Base-by-base conservation (phyloP, 495 filamentous ascomycete species). In the Aspergillus wentii region DNA sequence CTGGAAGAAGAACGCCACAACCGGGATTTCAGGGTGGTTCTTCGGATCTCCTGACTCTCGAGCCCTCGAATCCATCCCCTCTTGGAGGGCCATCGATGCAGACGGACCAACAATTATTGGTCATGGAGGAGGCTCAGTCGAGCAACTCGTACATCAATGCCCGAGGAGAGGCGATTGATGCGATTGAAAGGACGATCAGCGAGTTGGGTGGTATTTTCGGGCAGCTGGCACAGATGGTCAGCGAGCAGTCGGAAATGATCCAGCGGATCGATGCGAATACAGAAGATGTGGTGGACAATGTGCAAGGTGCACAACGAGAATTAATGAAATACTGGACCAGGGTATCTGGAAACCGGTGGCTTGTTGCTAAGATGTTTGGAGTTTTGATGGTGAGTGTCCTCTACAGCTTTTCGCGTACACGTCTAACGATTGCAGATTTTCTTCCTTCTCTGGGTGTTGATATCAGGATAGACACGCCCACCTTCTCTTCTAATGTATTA, bases 341-440 rank as follows among this genome's bases (percentile, higher is more conserved):
- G 17, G 90, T 97, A 8, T 88, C 85, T 15, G 85, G 88, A 17
- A 98, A 97, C 70, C 75, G 92, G 51, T 97, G 94, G 92, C 66
- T 98, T 32, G 79, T 98, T 36, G 94, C 90, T 11, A 96, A 97
- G 76, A 98, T 98, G 94, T 95, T 98, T 76, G 92, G 92, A 38
- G 85, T 85, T 51, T 55, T 85, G 50, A 83, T 85, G 79, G 76
- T 85, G 51, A 47, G 68, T 62, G 17, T 17, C 43, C 40, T 21
- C 14, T 36, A 6, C n/a, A 22, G 9, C 8, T 21, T 23, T 34
- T 9, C 11, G 20, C 3, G 17, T 3, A 20, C 8, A 27, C 1
- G 3, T 8, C 54, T 66, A 41, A 67, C 41, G 10, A 7, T n/a
- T 27, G 15, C 29, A 72, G 65, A 70, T 71, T 52, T 74, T 78